Base-by-base conservation (phyloP, 441 rosid genomes). In the Melastoma candidum region DNA sequence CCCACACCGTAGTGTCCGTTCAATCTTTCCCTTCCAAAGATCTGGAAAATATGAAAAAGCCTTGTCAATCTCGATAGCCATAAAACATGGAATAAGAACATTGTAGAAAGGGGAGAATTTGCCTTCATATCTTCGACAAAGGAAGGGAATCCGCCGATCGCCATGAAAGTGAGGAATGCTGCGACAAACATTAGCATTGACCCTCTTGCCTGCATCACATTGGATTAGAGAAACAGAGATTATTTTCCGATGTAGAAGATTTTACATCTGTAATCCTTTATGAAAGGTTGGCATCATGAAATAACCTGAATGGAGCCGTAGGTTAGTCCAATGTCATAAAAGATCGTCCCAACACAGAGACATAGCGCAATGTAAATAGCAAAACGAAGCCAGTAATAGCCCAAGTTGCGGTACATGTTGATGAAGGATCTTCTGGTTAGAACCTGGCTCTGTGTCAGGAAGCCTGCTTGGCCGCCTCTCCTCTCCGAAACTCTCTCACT, bases 61-160 rank as follows among this genome's bases (percentile, higher is more conserved):
- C 3, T 7, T 3, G 7, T 29, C 36, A 29, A 29, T 29, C 7
- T 29, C 36, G 7, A 29, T 3, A 29, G 7, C 3, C 36, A 29
- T 29, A 29, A 29, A 3, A 29, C 36, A 29, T 3, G 36, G 7
- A 29, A 3, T 3, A 29, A 29, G 36, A 7, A 29, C 36, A 3
- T 3, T 3, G 36, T 29, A 45, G 14, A 29, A 10, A 13, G 12
- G 10, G 32, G 7, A 25, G 14, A 22, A 9, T 5, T 11, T 11
- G 51, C 64, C 53, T 61, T 61, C 65, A 61, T 61, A 54, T 61
- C 65, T 47, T 53, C 65, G 26, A 61, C 59, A 26, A 61, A 61
- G 27, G 65, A 61, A 26, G 65, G 65, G 14, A 61, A 61, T 55
- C 65, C 65, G 22, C 65, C 65, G 11, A 61, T 61, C 2, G 65